Conservation (phyloP, 192 early-diverging fungal genomes). For the Spizellomyces punctatus region DNA sequence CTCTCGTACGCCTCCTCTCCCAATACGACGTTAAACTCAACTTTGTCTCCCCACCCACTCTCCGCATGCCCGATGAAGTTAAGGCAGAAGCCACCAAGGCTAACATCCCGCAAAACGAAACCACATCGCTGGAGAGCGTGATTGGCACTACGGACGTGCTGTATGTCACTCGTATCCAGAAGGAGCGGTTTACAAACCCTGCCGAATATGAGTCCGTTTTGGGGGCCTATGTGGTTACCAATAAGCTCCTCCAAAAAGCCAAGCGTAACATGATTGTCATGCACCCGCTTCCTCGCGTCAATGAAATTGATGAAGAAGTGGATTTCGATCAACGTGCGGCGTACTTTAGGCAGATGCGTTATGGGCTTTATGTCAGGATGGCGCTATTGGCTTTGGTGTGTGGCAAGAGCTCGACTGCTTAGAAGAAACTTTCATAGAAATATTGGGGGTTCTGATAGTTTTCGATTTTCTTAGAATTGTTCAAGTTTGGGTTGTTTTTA, state of each 20-base stretch:
- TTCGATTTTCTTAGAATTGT: no score
- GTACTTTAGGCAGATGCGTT: constrained; percentile 98
- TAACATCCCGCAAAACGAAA: constrained; percentile 69
- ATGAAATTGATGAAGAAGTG: constrained; percentile 95
- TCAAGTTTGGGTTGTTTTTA: no score
- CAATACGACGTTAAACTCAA: constrained; percentile 94
- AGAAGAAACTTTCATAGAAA: no score
- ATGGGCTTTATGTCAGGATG: constrained; percentile 98
- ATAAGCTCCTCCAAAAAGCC: constrained; percentile 79
- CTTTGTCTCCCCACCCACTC: constrained; percentile 82
- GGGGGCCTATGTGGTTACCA: constrained; percentile 83
- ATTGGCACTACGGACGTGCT: constrained; percentile 90
- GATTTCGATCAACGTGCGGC: constrained; percentile 97
- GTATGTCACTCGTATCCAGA: constrained; percentile 96
- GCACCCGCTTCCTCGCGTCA: constrained; percentile 95
- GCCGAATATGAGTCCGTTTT: constrained; percentile 83
- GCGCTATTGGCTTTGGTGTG: constrained; percentile 85
- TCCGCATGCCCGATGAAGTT: constrained; percentile 86
- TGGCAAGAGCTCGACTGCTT: constrained; percentile 17
- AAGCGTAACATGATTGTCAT: constrained; percentile 98
- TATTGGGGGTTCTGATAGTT: no score
- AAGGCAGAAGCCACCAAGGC: constrained; percentile 40
- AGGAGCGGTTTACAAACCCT: constrained; percentile 81
- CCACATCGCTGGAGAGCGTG: constrained; percentile 70
- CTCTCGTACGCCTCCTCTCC: constrained; percentile 82